A percentile compares a stretch with the other conserved stretches of the same genome.
Conservation (phyloP, 2,329 filamentous ascomycete species). For the Elsinoe ampelina region DNA sequence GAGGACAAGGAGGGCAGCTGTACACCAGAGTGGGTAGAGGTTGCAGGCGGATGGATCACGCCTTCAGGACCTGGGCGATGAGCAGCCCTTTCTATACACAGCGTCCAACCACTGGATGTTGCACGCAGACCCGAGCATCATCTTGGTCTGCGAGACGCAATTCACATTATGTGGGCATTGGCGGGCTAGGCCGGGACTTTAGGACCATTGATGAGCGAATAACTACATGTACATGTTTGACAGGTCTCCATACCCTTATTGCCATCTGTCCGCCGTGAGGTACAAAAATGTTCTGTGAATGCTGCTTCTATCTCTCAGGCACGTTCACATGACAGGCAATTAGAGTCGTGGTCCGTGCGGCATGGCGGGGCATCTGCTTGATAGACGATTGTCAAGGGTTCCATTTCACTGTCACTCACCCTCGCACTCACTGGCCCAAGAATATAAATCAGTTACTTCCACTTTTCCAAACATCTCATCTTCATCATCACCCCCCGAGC, state of each 20-base stretch:
- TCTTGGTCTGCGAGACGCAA: background rate
- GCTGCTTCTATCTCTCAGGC: background rate
- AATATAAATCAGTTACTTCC: background rate
- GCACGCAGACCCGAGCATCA: background rate
- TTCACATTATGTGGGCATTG: background rate
- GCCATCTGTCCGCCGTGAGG: background rate
- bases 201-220: constrained; percentile 7
- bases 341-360: background rate
- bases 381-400: background rate
- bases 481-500: background rate
- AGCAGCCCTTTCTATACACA: background rate
- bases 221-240: constrained; percentile 10
- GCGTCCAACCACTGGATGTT: background rate
- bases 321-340: constrained; percentile 6
- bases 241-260: background rate
- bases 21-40: constrained; percentile 91
- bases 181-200: background rate
- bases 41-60: constrained; percentile 75
- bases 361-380: constrained; percentile 8
- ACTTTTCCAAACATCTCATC: background rate
- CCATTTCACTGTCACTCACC: background rate
- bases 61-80: constrained; percentile 17
- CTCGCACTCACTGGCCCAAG: background rate
- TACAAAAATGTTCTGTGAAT: background rate
- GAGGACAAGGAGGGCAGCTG: constrained; percentile 97